These are phyloP conservation scores for Glycine latifolia DNA, from an alignment of 306 rosid species.

Conservation along the genomic window DNA sequence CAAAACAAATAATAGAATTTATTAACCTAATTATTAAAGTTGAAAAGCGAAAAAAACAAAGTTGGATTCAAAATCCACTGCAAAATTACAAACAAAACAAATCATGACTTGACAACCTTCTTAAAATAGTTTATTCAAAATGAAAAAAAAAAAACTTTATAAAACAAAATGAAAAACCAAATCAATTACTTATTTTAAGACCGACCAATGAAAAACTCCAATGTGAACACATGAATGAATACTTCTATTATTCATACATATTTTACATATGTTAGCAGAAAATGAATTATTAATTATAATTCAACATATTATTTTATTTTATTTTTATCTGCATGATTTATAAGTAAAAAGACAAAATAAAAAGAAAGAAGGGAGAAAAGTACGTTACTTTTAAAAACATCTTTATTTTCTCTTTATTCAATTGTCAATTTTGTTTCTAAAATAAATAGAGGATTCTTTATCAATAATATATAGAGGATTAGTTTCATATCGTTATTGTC, in stretches of 20 bases:
- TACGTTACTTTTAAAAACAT: too few species aligned
- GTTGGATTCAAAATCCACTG: slow-evolving; percentile 4
- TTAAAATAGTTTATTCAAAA: not conserved
- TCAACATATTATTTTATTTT: not conserved
- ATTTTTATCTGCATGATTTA: not conserved
- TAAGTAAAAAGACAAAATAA: too few species aligned
- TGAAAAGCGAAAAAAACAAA: not conserved
- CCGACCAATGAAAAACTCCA: not conserved
- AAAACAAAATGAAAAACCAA: too few species aligned
- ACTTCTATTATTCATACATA: not conserved
- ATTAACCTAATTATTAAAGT: slow-evolving; percentile 13
- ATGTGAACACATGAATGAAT: not conserved
- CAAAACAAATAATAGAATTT: not conserved
- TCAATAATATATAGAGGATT: too few species aligned
- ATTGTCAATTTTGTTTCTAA: too few species aligned
- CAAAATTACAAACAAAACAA: not conserved
- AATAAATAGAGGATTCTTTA: too few species aligned
- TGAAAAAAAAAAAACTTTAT: not conserved
- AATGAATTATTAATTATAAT: not conserved
- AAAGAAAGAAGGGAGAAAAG: too few species aligned
- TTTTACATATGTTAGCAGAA: not conserved
- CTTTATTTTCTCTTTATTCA: too few species aligned
- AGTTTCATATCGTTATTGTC: too few species aligned
- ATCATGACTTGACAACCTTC: not conserved
- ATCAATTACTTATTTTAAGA: not conserved